A percentile compares a stretch with the other conserved stretches of the same genome.
Conservation (phyloP, 23 red algal genomes). For the Gracilaria domingensis region DNA sequence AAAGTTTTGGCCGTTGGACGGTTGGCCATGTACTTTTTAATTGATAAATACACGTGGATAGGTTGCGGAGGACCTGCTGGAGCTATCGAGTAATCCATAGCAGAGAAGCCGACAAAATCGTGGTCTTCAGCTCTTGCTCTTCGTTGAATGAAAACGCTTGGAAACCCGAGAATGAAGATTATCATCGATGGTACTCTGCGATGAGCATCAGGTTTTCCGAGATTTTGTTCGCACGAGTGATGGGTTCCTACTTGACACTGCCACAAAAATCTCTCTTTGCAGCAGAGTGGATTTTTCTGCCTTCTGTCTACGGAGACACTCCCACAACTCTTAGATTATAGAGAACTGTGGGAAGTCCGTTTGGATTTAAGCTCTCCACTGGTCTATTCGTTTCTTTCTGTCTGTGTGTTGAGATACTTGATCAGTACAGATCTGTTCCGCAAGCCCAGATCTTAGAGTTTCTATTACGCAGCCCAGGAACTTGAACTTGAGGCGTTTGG, state of each 20-base stretch:
- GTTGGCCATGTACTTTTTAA: background rate
- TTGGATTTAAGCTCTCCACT: background rate
- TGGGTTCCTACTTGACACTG: constrained; percentile 57
- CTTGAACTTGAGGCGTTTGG: constrained; percentile 40
- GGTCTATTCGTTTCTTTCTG: background rate
- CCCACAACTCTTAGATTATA: constrained; percentile 24
- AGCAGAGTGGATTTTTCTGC: background rate
- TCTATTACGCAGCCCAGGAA: constrained; percentile 72
- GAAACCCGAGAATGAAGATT: constrained; percentile 29
- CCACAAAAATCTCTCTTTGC: constrained; percentile 54
- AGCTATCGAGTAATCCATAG: background rate
- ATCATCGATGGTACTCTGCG: constrained; percentile 13
- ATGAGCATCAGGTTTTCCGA: constrained; percentile 25
- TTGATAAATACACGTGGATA: background rate
- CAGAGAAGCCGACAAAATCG: too few relatives aligned
- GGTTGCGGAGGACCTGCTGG: background rate
- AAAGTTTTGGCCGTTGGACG: background rate
- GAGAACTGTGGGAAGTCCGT: background rate
- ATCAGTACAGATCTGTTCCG: constrained; percentile 7
- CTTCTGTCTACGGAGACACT: background rate
- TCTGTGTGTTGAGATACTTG: background rate
- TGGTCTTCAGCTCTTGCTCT: background rate
- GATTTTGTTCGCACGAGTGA: background rate
- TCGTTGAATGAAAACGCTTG: background rate
- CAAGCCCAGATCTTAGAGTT: constrained; percentile 45